Evolutionary conservation across 1,139 yeast species (phyloP).

Genomic region (Maudiozyma humilis): DNA sequence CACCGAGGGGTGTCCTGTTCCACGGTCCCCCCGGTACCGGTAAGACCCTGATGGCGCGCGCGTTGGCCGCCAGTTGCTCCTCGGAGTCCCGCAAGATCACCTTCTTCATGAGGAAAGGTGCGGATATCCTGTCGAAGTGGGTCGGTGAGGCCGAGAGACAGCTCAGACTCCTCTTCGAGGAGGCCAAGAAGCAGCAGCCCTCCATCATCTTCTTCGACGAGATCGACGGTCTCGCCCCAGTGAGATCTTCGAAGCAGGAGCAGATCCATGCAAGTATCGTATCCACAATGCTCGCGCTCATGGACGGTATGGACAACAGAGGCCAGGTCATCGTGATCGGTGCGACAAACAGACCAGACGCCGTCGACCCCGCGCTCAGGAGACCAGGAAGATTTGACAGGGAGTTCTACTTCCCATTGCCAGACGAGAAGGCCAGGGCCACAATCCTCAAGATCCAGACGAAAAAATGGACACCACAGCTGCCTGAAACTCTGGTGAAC

Average conservation of each 20-base stretch:
- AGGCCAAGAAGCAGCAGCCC: conserved; percentile 94
- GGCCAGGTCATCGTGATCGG: conserved; percentile 98
- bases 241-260: conserved; percentile 91
- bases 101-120: conserved; percentile 97
- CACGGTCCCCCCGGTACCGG: conserved; percentile 99
- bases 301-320: conserved; percentile 98
- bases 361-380: conserved; percentile 93
- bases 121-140: conserved; percentile 96
- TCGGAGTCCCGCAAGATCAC: conserved; percentile 77
- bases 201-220: conserved; percentile 93
- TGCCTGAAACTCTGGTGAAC: conserved; percentile 48
- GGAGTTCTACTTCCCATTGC: conserved; percentile 92
- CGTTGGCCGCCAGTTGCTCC: conserved; percentile 90
- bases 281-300: conserved; percentile 82
- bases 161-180: conserved; percentile 80
- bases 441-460: conserved; percentile 81
- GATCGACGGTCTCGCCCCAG: conserved; percentile 97
- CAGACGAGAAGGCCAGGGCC: conserved; percentile 70
- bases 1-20: conserved; percentile 95
- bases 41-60: conserved; percentile 96
- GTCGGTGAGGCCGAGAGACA: conserved; percentile 99
- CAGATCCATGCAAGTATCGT: conserved; percentile 97
- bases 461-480: conserved; percentile 75
- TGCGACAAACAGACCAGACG: conserved; percentile 96
- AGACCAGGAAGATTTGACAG: conserved; percentile 97